These are phyloP conservation scores for Drosera capensis DNA, from an alignment of 148 eudicot species.

Conservation along the genomic window DNA sequence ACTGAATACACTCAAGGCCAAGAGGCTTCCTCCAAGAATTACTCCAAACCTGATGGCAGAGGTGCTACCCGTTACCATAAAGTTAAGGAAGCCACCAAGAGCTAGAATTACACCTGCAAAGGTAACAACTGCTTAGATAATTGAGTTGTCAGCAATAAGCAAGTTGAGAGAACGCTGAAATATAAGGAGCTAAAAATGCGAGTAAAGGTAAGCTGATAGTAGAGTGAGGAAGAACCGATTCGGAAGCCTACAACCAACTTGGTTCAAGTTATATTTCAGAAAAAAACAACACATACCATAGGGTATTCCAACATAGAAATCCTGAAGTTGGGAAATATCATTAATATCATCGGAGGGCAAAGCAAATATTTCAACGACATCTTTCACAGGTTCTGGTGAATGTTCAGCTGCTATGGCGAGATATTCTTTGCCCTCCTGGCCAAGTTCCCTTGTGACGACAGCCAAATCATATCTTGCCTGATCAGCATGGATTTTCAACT, in stretches of 20 bases:
- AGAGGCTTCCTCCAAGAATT: slow-evolving; percentile 79
- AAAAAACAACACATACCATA: slow-evolving; percentile 42
- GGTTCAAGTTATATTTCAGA: neutral
- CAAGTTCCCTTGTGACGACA: slow-evolving; percentile 44
- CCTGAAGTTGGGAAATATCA: slow-evolving; percentile 57
- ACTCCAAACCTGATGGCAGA: slow-evolving; percentile 81
- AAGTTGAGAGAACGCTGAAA: slow-evolving; percentile 1
- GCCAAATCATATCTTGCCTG: slow-evolving; percentile 57
- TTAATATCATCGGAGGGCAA: slow-evolving; percentile 42
- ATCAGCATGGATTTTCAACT: slow-evolving; percentile 71
- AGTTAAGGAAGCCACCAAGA: slow-evolving; percentile 71
- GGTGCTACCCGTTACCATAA: slow-evolving; percentile 75
- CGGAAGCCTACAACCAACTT: neutral
- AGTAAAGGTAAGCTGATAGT: neutral
- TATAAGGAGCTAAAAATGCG: neutral
- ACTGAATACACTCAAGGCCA: slow-evolving; percentile 74
- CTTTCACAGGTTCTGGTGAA: slow-evolving; percentile 85
- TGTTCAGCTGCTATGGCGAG: slow-evolving; percentile 54
- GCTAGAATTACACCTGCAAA: slow-evolving; percentile 63
- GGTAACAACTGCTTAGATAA: slow-evolving; percentile 6
- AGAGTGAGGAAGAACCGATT: too few species aligned
- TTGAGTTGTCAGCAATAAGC: too few species aligned
- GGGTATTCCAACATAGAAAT: slow-evolving; percentile 83
- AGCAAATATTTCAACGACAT: slow-evolving; percentile 75
- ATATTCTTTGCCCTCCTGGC: slow-evolving; percentile 59